Conservation (phyloP, 225 moss, liverwort and hornwort genomes). For the Pseudoscleropodium purum region DNA sequence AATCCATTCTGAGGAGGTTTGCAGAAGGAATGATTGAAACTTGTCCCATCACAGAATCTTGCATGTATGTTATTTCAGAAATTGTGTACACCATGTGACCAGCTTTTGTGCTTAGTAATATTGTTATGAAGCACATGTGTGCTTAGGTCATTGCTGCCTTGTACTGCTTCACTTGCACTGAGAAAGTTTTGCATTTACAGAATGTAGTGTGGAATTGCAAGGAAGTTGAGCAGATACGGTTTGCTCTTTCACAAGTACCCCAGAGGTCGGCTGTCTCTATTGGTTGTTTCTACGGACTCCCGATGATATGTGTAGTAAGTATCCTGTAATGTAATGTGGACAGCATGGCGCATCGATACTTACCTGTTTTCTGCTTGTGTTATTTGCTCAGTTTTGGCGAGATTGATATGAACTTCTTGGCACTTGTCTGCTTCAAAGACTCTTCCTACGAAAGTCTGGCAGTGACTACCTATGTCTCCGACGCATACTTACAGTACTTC, state of each 20-base stretch:
- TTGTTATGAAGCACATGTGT: not conserved
- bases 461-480: not conserved
- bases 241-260: not conserved
- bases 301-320: not conserved
- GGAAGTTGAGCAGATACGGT: not conserved
- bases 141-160: not conserved
- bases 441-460: not conserved
- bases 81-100: not conserved
- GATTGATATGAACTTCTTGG: not conserved
- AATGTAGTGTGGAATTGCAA: not conserved
- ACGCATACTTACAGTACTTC: not conserved
- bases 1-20: not conserved
- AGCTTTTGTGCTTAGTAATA: not conserved
- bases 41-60: not conserved
- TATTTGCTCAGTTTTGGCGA: not conserved
- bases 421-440: not conserved
- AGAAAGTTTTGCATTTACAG: not conserved
- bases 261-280: not conserved
- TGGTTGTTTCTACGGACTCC: not conserved
- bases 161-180: not conserved
- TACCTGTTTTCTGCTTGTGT: not conserved
- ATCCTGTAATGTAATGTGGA: not conserved
- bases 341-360: not conserved
- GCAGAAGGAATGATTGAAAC: not conserved
- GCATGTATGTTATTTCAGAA: not conserved